Percentiles rank a stretch among this genome's conserved stretches.
Evolutionary conservation across 2,329 filamentous ascomycete species (phyloP).

Genomic region (Huntiella moniliformis): DNA sequence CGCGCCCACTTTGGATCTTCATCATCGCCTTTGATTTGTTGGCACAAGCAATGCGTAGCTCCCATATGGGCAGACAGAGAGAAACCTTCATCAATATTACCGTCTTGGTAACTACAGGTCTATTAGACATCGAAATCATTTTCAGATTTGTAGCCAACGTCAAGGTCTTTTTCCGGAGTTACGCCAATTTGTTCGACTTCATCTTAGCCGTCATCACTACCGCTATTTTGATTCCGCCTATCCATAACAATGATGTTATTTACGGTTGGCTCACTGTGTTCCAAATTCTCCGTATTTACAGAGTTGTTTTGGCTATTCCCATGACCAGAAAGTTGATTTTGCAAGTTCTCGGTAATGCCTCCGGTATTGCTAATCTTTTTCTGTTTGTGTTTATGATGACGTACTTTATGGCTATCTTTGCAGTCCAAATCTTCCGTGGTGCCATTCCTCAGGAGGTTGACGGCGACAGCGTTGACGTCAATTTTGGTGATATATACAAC

Average conservation of each 20-base stretch:
- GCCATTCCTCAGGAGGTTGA: slow-evolving; percentile 50
- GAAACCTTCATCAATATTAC: slow-evolving; percentile 48
- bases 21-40: slow-evolving; percentile 68
- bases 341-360: slow-evolving; percentile 75
- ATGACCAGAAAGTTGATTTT: slow-evolving; percentile 74
- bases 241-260: slow-evolving; percentile 48
- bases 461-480: slow-evolving; percentile 48
- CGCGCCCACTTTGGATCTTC: slow-evolving; percentile 56
- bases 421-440: slow-evolving; percentile 78
- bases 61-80: slow-evolving; percentile 47
- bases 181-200: slow-evolving; percentile 64
- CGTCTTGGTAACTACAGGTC: slow-evolving; percentile 57
- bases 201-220: slow-evolving; percentile 62
- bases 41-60: slow-evolving; percentile 57
- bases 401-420: slow-evolving; percentile 84
- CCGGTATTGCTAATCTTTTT: slow-evolving; percentile 85
- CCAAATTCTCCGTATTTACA: slow-evolving; percentile 80
- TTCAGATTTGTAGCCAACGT: slow-evolving; percentile 63
- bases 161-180: slow-evolving; percentile 56
- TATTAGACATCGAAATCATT: slow-evolving; percentile 66
- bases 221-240: slow-evolving; percentile 67
- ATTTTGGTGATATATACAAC: slow-evolving; percentile 85
- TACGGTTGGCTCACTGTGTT: slow-evolving; percentile 88
- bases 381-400: slow-evolving; percentile 93
- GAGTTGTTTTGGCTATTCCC: slow-evolving; percentile 74